phyloP scores from a whole-genome alignment of 1,139 yeast species.

The Yamadazyma oceani region DNA sequence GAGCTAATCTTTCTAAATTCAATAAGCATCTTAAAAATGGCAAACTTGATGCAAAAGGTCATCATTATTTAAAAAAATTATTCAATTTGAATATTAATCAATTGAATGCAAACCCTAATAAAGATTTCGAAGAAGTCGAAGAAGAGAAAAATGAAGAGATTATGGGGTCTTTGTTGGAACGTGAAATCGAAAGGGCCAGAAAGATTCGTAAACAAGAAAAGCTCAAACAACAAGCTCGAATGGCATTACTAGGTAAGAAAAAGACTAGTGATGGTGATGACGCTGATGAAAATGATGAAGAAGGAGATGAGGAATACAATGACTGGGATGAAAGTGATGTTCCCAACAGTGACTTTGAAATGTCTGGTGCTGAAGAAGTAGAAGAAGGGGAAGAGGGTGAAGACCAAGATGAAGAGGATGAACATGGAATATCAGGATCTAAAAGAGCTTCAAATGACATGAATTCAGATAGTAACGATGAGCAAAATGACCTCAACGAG shows the following conservation, averaged over 20 bases:
- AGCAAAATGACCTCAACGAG: no score
- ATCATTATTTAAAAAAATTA: constrained; percentile 21
- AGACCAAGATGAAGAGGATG: constrained; percentile 18
- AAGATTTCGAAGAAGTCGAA: constrained; percentile 29
- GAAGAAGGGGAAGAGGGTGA: constrained; percentile 19
- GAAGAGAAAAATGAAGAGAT: constrained; percentile 43
- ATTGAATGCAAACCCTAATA: constrained; percentile 33
- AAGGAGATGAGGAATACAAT: constrained; percentile 6
- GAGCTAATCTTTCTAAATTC: constrained; percentile 1
- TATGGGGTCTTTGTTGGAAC: constrained; percentile 56
- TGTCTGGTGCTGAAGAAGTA: constrained; percentile 15
- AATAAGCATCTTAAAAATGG: constrained; percentile 1
- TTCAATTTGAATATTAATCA: constrained; percentile 39
- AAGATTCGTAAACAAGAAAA: constrained; percentile 53
- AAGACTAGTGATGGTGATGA: constrained; percentile 17
- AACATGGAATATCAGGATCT: constrained; percentile 15
- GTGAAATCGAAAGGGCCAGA: constrained; percentile 57
- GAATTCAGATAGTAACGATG: no score
- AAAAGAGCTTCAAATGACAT: no score
- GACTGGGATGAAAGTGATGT: constrained; percentile 11
- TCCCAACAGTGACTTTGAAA: constrained; percentile 1
- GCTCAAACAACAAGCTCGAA: constrained; percentile 36
- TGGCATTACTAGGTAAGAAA: constrained; percentile 25
- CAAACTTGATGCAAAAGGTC: neutral
- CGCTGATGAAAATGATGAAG: constrained; percentile 15